Evolutionary conservation across 2,329 filamentous ascomycete species (phyloP).

Genomic region (Aspergillus caelatus): DNA sequence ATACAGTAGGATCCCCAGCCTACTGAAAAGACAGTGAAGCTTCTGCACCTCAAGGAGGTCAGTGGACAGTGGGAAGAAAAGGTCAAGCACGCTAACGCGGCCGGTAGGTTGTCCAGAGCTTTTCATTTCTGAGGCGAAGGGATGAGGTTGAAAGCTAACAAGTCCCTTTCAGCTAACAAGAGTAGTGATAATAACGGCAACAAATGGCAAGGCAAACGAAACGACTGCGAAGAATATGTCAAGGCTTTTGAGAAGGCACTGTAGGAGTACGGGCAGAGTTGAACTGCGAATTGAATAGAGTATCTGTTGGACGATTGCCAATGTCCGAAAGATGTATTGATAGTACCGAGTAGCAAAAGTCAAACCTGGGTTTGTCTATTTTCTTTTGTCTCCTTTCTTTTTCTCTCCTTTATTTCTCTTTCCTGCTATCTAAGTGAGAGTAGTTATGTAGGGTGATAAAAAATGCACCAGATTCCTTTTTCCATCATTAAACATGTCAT

Average conservation of each 20-base stretch:
- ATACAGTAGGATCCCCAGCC: too few species aligned
- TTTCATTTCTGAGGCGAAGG: too few species aligned
- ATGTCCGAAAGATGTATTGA: too few species aligned
- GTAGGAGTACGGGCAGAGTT: background rate
- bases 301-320: too few species aligned
- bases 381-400: too few species aligned
- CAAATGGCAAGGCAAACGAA: background rate
- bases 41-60: background rate
- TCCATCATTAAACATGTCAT: too few species aligned
- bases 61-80: background rate
- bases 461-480: too few species aligned
- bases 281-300: background rate
- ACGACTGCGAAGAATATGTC: background rate
- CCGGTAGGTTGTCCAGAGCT: background rate
- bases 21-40: background rate
- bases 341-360: too few species aligned
- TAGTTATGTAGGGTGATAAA: too few species aligned
- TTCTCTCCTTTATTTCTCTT: too few species aligned
- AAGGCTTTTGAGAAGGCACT: background rate
- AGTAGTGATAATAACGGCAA: background rate
- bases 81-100: background rate
- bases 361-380: too few species aligned
- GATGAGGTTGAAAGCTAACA: background rate
- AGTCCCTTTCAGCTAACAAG: background rate
- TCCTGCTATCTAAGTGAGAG: too few species aligned